These are phyloP conservation scores for Colletotrichum abscissum DNA, from an alignment of 2,329 filamentous ascomycete species.

Conservation along the genomic window DNA sequence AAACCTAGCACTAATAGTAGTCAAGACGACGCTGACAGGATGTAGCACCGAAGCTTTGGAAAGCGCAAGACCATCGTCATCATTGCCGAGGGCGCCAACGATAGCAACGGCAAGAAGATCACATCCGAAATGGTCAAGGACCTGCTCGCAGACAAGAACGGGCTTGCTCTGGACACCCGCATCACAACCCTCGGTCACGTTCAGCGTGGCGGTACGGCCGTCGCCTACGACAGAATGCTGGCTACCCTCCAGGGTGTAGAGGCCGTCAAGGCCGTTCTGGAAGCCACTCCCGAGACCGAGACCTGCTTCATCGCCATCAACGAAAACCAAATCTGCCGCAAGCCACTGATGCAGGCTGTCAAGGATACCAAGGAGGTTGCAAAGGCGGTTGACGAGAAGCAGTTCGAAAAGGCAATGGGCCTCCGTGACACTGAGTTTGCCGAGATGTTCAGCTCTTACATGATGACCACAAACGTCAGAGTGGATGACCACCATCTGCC, in stretches of 20 bases:
- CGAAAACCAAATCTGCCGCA: slow-evolving; percentile 96
- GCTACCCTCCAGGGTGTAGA: slow-evolving; percentile 94
- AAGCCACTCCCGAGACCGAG: slow-evolving; percentile 87
- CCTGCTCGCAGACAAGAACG: slow-evolving; percentile 81
- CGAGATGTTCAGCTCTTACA: slow-evolving; percentile 90
- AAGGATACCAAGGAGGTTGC: slow-evolving; percentile 86
- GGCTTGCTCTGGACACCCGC: slow-evolving; percentile 87
- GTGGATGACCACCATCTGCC: slow-evolving; percentile 76
- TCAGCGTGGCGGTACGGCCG: slow-evolving; percentile 93
- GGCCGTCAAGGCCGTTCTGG: slow-evolving; percentile 90
- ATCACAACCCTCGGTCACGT: slow-evolving; percentile 97
- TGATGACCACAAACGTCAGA: slow-evolving; percentile 88
- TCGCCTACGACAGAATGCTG: slow-evolving; percentile 94
- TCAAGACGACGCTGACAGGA: slow-evolving; percentile 7
- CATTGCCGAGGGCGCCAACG: slow-evolving; percentile 93
- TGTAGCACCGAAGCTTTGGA: slow-evolving; percentile 83
- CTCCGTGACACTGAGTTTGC: slow-evolving; percentile 93
- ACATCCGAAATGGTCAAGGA: slow-evolving; percentile 84
- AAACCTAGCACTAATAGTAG: neutral
- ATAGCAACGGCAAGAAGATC: slow-evolving; percentile 86
- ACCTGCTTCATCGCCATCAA: slow-evolving; percentile 96
- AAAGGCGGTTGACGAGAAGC: slow-evolving; percentile 82
- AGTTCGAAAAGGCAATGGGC: slow-evolving; percentile 89
- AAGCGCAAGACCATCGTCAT: slow-evolving; percentile 99
- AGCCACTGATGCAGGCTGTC: slow-evolving; percentile 90